Percentiles rank a stretch among this genome's conserved stretches.
Evolutionary conservation across 2,329 filamentous ascomycete species (phyloP).

Genomic region (Fusarium caatingaense): DNA sequence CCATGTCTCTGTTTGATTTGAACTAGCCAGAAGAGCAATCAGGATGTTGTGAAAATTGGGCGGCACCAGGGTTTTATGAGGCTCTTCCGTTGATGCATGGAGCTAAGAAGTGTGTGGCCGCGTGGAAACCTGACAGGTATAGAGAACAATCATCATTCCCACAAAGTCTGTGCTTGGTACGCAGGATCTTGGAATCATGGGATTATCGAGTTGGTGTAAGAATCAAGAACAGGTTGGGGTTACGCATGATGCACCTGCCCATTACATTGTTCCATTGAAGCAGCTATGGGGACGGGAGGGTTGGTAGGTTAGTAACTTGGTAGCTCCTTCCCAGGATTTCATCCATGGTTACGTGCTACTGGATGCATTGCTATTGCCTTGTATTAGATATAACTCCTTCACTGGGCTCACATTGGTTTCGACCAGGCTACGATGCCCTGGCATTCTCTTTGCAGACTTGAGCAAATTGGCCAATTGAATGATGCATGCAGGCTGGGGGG

Average conservation of each 20-base stretch:
- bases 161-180: neutral
- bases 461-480: neutral
- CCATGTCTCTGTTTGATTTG: constrained; percentile 7
- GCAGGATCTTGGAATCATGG: constrained; percentile 12
- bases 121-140: neutral
- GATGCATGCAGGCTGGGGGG: neutral
- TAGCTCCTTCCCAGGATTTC: neutral
- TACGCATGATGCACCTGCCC: neutral
- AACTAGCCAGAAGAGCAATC: neutral
- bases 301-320: no score
- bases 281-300: neutral
- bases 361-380: neutral
- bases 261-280: neutral
- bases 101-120: neutral
- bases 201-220: constrained; percentile 9
- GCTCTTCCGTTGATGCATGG: neutral
- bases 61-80: neutral
- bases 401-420: neutral
- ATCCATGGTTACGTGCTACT: neutral
- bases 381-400: neutral
- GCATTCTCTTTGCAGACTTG: neutral
- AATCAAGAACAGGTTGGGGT: neutral
- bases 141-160: neutral
- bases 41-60: neutral
- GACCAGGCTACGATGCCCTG: constrained; percentile 1